phyloP scores from a whole-genome alignment of 2,329 filamentous ascomycete genomes.

The Paramyrothecium sp. region DNA sequence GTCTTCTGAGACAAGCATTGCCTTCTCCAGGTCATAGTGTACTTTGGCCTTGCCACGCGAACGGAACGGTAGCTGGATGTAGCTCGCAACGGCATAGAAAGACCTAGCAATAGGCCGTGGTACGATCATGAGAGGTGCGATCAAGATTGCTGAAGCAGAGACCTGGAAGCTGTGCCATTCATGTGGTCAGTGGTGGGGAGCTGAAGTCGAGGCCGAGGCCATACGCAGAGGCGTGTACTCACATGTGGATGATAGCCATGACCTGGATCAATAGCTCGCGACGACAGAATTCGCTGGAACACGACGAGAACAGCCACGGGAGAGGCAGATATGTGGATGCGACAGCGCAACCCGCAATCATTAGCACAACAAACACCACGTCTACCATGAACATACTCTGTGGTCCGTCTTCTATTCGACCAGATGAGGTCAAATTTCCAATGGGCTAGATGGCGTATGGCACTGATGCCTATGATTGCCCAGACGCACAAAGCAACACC shows the following conservation, averaged over 20 bases:
- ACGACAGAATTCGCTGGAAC: not conserved
- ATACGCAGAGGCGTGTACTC: not conserved
- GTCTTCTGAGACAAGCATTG: not conserved
- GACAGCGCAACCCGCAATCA: not conserved
- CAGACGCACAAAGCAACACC: too few relatives aligned
- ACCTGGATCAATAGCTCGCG: not conserved
- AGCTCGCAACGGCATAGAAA: constrained; percentile 1
- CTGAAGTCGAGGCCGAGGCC: too few relatives aligned
- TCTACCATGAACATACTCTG: not conserved
- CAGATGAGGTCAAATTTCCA: too few relatives aligned
- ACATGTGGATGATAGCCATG: not conserved
- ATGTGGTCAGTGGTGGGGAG: too few relatives aligned
- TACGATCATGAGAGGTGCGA: constrained; percentile 1
- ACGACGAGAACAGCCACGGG: not conserved
- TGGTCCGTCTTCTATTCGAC: too few relatives aligned
- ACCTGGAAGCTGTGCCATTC: constrained; percentile 1
- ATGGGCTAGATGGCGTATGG: too few relatives aligned
- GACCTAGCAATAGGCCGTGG: not conserved
- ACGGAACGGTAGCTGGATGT: not conserved
- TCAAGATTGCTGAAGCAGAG: not conserved
- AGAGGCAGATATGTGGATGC: not conserved
- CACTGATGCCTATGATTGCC: too few relatives aligned
- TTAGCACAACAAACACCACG: not conserved
- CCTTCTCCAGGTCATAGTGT: not conserved
- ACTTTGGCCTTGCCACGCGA: not conserved